Percentiles rank a stretch among this genome's conserved stretches.
Evolutionary conservation across 768 basidiomycete genomes (phyloP).

Genomic region (Pleurotus djamor): DNA sequence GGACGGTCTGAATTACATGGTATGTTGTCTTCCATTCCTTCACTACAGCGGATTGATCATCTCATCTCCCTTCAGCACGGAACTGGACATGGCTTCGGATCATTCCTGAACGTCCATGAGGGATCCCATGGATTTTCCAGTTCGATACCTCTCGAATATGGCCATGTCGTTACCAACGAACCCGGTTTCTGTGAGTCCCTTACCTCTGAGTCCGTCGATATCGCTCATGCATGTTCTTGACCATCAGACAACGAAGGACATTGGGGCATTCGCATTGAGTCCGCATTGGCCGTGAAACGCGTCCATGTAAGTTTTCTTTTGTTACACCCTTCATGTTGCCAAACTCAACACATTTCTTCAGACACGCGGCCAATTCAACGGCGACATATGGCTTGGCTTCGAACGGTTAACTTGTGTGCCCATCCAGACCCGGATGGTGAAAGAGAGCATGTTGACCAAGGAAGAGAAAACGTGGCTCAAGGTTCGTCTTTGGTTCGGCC

Average conservation of each 20-base stretch:
- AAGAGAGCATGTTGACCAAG: conserved; percentile 78
- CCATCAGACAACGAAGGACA: conserved; percentile 64
- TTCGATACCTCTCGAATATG: conserved; percentile 69
- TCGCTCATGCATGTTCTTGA: conserved; percentile 12
- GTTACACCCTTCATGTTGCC: conserved; percentile 1
- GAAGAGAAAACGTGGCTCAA: conserved; percentile 89
- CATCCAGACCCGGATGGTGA: conserved; percentile 89
- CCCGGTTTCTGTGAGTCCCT: conserved; percentile 81
- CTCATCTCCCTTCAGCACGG: conserved; percentile 58
- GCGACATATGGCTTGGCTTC: conserved; percentile 83
- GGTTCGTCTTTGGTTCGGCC: conserved; percentile 31
- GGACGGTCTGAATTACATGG: conserved; percentile 79
- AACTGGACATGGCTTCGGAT: conserved; percentile 89
- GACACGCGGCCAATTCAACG: conserved; percentile 73
- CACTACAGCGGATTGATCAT: conserved; percentile 7
- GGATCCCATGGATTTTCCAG: conserved; percentile 79
- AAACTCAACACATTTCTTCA: conserved; percentile 21
- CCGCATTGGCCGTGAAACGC: conserved; percentile 71
- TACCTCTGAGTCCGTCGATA: conserved; percentile 10
- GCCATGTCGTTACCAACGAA: conserved; percentile 92
- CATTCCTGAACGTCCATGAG: conserved; percentile 84
- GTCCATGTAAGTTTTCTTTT: conserved; percentile 41
- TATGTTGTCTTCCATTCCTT: conserved; percentile 27
- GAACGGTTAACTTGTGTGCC: conserved; percentile 94
- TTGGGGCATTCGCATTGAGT: conserved; percentile 94